Evolutionary conservation across 257 asterid genomes (phyloP).

Genomic region (Ajuga chamaepitys): DNA sequence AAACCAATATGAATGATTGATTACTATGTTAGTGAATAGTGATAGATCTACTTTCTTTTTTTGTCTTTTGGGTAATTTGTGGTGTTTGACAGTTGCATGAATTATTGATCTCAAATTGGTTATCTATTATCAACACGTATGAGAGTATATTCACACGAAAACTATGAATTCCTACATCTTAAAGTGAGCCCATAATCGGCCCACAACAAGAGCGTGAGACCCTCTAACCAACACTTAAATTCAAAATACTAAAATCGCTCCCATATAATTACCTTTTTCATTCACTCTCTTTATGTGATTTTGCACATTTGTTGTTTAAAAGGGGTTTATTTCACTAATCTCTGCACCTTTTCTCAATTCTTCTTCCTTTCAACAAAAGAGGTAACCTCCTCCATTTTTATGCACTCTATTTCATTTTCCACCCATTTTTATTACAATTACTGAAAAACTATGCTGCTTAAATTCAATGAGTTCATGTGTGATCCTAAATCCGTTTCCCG

Average conservation of each 20-base stretch:
- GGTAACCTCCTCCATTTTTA: conserved; percentile 1
- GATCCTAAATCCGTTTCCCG: no score
- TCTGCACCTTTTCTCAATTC: not conserved
- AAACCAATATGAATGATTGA: no score
- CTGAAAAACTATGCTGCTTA: no score
- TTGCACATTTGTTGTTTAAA: not conserved
- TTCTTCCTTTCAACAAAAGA: not conserved
- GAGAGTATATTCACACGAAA: conserved; percentile 4
- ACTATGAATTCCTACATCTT: conserved; percentile 1
- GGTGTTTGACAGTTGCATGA: no score
- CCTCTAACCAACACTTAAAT: not conserved
- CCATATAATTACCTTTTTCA: not conserved
- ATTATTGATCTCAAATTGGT: no score
- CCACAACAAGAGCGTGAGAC: conserved; percentile 9
- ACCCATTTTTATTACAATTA: no score
- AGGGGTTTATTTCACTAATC: not conserved
- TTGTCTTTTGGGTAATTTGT: no score
- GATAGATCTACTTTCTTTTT: no score
- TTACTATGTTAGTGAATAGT: no score
- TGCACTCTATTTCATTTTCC: no score
- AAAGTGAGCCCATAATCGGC: not conserved
- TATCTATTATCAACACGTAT: no score
- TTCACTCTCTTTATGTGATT: not conserved
- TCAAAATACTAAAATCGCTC: not conserved
- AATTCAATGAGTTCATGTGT: no score